Conservation (phyloP, 2,329 filamentous ascomycete genomes). For the Podosphaera fusca region DNA sequence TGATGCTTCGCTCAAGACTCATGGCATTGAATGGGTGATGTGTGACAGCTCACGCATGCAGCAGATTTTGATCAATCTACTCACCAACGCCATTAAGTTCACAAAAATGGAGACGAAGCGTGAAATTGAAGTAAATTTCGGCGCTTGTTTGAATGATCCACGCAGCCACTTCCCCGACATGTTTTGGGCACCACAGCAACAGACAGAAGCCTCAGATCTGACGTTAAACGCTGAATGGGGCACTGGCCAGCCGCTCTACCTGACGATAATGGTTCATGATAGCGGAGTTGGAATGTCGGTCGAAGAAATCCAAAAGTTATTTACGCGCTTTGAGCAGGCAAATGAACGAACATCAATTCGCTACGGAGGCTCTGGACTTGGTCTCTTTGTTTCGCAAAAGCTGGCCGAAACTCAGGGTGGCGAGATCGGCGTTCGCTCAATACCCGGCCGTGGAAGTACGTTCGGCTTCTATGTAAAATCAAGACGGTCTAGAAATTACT, state of each 20-base stretch:
- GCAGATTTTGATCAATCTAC: slow-evolving; percentile 61
- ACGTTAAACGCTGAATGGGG: slow-evolving; percentile 13
- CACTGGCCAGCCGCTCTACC: slow-evolving; percentile 30
- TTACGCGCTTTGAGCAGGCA: slow-evolving; percentile 64
- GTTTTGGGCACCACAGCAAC: slow-evolving; percentile 8
- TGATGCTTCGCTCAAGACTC: slow-evolving; percentile 34
- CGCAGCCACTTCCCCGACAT: slow-evolving; percentile 6
- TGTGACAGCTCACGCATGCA: slow-evolving; percentile 54
- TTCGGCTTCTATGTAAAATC: slow-evolving; percentile 57
- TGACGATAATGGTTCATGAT: slow-evolving; percentile 53
- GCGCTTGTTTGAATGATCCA: slow-evolving; percentile 5
- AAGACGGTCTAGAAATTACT: slow-evolving; percentile 15
- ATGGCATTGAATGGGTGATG: slow-evolving; percentile 38
- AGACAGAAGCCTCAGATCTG: slow-evolving; percentile 4
- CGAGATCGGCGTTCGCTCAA: slow-evolving; percentile 49
- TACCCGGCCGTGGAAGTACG: slow-evolving; percentile 44
- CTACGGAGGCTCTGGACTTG: slow-evolving; percentile 58
- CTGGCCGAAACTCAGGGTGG: slow-evolving; percentile 60
- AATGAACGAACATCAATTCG: slow-evolving; percentile 46
- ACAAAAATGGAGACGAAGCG: slow-evolving; percentile 40
- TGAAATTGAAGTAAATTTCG: slow-evolving; percentile 24
- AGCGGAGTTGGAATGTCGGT: slow-evolving; percentile 50
- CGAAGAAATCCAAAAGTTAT: slow-evolving; percentile 49
- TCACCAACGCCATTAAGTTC: slow-evolving; percentile 68
- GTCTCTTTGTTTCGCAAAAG: slow-evolving; percentile 55